Evolutionary conservation across 805 yeast species (phyloP).

Genomic region (Yarrowia deformans): DNA sequence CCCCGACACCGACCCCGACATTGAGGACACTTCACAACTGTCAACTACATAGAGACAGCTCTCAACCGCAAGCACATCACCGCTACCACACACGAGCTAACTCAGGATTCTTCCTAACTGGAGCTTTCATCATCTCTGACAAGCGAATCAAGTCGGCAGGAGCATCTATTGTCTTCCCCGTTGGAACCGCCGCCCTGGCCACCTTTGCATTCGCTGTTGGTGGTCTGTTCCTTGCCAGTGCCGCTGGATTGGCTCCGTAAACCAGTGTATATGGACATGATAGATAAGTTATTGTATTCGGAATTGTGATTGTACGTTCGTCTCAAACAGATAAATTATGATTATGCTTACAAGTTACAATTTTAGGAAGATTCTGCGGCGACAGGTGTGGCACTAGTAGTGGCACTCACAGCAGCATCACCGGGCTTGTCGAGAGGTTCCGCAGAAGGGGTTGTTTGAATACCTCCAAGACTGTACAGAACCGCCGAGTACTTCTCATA

Average conservation of each 20-base stretch:
- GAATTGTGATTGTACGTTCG: not conserved
- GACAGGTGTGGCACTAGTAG: not conserved
- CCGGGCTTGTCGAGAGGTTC: conserved; percentile 35
- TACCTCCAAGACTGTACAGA: conserved; percentile 21
- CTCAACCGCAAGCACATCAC: no score
- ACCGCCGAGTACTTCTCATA: conserved; percentile 32
- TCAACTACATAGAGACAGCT: no score
- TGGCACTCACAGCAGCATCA: conserved; percentile 11
- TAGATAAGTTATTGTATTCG: conserved; percentile 16
- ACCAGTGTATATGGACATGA: conserved; percentile 14
- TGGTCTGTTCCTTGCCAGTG: conserved; percentile 37
- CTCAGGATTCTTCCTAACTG: conserved; percentile 34
- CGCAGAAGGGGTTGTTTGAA: conserved; percentile 7
- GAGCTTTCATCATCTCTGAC: conserved; percentile 38
- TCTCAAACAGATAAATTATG: conserved; percentile 20
- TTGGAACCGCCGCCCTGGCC: conserved; percentile 38
- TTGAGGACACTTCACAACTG: not conserved
- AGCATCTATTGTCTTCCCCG: conserved; percentile 19
- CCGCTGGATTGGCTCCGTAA: conserved; percentile 37
- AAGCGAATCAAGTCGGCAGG: conserved; percentile 23
- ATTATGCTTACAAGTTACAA: conserved; percentile 22
- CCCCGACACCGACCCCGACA: no score
- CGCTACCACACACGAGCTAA: not conserved
- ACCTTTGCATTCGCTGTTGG: conserved; percentile 36
- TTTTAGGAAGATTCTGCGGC: conserved; percentile 10